Conservation (phyloP, 208 protist genomes). For the Phytomonas sp. region DNA sequence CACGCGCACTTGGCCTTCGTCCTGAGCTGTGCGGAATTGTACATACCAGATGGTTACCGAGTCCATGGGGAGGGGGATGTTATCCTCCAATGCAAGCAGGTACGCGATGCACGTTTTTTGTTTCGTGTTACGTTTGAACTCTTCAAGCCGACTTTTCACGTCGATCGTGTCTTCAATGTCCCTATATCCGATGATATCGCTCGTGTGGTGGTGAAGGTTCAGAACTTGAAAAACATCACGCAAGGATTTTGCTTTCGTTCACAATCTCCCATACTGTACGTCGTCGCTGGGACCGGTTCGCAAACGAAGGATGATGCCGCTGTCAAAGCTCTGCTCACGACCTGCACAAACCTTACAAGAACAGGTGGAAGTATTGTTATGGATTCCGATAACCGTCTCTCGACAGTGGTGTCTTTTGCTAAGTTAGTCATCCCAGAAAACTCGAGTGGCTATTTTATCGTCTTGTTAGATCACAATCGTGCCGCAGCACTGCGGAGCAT, state of each 20-base stretch:
- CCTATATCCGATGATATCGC: slow-evolving; percentile 5
- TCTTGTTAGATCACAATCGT: slow-evolving; percentile 52
- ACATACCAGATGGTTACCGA: slow-evolving; percentile 24
- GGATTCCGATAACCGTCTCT: not conserved
- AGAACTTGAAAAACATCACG: slow-evolving; percentile 14
- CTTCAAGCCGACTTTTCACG: slow-evolving; percentile 52
- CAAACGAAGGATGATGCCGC: not conserved
- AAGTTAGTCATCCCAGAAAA: slow-evolving; percentile 26
- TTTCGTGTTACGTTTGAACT: slow-evolving; percentile 57
- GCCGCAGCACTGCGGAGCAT: slow-evolving; percentile 55
- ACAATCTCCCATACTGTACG: slow-evolving; percentile 28
- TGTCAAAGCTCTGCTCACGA: not conserved
- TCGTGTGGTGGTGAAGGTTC: slow-evolving; percentile 7
- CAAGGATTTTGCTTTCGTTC: slow-evolving; percentile 33
- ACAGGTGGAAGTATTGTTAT: not conserved
- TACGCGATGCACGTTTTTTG: slow-evolving; percentile 64
- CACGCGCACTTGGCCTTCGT: slow-evolving; percentile 70
- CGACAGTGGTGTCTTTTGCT: slow-evolving; percentile 11
- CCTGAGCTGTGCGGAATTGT: slow-evolving; percentile 33
- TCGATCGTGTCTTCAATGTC: slow-evolving; percentile 23
- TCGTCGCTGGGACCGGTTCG: slow-evolving; percentile 13
- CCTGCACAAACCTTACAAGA: not conserved
- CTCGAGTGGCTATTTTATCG: slow-evolving; percentile 35
- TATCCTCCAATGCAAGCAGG: slow-evolving; percentile 80
- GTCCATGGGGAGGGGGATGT: slow-evolving; percentile 63